These are phyloP conservation scores for Monilinia laxa DNA, from an alignment of 2,329 filamentous ascomycete species.

Conservation along the genomic window DNA sequence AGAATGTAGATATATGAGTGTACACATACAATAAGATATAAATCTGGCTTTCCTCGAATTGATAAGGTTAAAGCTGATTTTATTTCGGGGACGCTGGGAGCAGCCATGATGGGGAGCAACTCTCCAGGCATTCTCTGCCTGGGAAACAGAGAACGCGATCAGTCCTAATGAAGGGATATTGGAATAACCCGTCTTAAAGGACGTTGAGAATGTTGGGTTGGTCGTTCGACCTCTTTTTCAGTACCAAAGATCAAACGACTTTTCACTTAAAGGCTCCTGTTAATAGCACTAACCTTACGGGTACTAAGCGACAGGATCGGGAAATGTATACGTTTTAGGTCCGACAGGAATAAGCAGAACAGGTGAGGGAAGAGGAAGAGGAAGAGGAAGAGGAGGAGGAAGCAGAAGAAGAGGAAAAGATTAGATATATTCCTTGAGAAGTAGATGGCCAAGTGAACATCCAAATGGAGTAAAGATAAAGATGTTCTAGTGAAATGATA, in stretches of 20 bases:
- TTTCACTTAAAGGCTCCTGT: slow-evolving; percentile 18
- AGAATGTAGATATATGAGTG: not conserved
- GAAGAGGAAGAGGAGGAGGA: too few relatives aligned
- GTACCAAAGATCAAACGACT: slow-evolving; percentile 17
- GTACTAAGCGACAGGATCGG: slow-evolving; percentile 19
- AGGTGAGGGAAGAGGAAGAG: not conserved
- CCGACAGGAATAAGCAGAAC: slow-evolving; percentile 10
- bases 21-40: slow-evolving; percentile 42
- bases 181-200: slow-evolving; percentile 23
- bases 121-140: slow-evolving; percentile 42
- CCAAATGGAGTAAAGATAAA: not conserved
- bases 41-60: slow-evolving; percentile 39
- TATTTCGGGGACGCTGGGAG: slow-evolving; percentile 34
- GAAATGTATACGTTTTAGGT: slow-evolving; percentile 3
- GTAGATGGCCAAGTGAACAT: not conserved
- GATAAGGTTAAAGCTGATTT: slow-evolving; percentile 29
- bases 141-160: slow-evolving; percentile 32
- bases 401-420: too few relatives aligned
- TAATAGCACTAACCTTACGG: slow-evolving; percentile 7
- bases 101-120: slow-evolving; percentile 41
- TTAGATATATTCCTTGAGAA: not conserved
- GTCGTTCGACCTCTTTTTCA: slow-evolving; percentile 21
- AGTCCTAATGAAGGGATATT: slow-evolving; percentile 27
- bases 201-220: slow-evolving; percentile 16
- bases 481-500: not conserved